These are phyloP conservation scores for Geranomyces michiganensis DNA, from an alignment of 192 early-diverging fungal genomes.

Conservation along the genomic window DNA sequence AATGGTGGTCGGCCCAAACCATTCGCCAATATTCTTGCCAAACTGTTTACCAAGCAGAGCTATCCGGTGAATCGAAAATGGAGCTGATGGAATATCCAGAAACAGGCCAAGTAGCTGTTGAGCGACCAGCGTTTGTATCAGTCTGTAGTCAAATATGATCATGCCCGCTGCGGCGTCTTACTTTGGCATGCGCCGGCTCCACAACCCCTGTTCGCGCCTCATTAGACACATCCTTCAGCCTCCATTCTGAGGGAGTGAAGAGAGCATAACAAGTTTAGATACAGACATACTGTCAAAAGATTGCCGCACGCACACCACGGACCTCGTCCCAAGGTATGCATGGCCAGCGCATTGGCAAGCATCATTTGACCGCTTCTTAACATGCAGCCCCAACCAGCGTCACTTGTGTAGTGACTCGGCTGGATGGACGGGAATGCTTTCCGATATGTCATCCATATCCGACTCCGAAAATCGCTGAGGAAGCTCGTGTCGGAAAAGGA, in stretches of 20 bases:
- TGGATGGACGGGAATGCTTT: constrained; percentile 82
- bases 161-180: too few relatives aligned
- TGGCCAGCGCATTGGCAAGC: constrained; percentile 78
- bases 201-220: too few relatives aligned
- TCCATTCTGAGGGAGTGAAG: too few relatives aligned
- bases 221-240: constrained; percentile 12
- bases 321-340: constrained; percentile 80
- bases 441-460: constrained; percentile 95
- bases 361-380: constrained; percentile 91
- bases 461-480: constrained; percentile 76
- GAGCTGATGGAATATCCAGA: constrained; percentile 68
- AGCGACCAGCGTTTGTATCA: not conserved
- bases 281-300: too few relatives aligned
- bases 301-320: too few relatives aligned
- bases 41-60: constrained; percentile 76
- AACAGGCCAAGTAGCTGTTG: constrained; percentile 80
- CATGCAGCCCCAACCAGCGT: constrained; percentile 93
- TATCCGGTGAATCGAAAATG: constrained; percentile 93
- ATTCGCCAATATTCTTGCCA: constrained; percentile 92
- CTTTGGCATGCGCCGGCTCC: too few relatives aligned
- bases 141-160: not conserved
- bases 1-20: constrained; percentile 94
- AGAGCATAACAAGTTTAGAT: too few relatives aligned
- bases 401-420: constrained; percentile 73
- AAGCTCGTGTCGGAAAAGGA: constrained; percentile 50